Base-by-base conservation (phyloP, 495 filamentous ascomycete species). In the Tuber microsphaerosporum region DNA sequence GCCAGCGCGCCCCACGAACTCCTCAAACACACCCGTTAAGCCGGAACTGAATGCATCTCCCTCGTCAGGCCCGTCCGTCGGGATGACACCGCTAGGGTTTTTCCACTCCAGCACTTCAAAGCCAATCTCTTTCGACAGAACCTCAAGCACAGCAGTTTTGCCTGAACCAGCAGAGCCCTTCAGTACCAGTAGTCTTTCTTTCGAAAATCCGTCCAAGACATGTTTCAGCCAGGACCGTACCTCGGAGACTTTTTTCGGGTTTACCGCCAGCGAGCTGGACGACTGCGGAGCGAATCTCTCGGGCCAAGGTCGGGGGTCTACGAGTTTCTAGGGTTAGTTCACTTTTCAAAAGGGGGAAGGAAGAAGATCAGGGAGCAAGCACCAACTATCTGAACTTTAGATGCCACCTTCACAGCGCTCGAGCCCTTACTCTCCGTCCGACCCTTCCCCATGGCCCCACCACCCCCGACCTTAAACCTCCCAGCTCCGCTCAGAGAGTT, bases 151-250 rank as follows among this genome's bases (percentile, higher is more conserved):
- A 12, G 93, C 92, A 2, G 94, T 97, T 84, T 99, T 99, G 12
- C 94, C 96, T 39, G 91, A 90, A 17, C 96, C 96, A 31, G 96
- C 94, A n/a, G 93, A 89, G 20, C 96, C 96, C 81, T 93, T 96
- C 19, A 99, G 84, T 46, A 98, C 86, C 61, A 98, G 87, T 51
- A 97, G 81, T 82, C 90, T 88, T 86, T 94, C 85, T 74, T 86
- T 84, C 81, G 86, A 84, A 71, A 86, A 86, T 10, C 93, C 92
- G 48, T 85, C 80, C 72, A 94, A 88, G 0, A 92, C 92, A 77
- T 89, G 87, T 71, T 90, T 88, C 65, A 99, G 84, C 95, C 96
- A 98, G 46, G 81, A 86, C 70, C 88, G 87, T 26, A 98, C 93
- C 84, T 97, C 94, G 22, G 88, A 84, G 34, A 98, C 93, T 84